A percentile compares a stretch with the other conserved stretches of the same genome.
These are phyloP conservation scores for Lepidium sativum DNA, from an alignment of 345 rosid genomes.

Conservation along the genomic window DNA sequence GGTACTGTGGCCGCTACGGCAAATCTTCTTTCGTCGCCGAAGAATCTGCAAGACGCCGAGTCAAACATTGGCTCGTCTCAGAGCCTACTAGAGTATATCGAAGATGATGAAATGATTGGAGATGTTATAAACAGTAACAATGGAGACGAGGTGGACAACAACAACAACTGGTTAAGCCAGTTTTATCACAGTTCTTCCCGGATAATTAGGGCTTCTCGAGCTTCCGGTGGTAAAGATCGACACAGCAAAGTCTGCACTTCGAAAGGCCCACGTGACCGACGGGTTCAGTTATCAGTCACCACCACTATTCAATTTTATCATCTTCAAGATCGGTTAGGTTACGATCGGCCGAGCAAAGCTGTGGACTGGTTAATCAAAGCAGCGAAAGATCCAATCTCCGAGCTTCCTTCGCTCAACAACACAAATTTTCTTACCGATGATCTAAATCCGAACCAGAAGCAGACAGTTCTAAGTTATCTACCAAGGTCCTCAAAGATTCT, in stretches of 20 bases:
- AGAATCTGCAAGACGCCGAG: no score
- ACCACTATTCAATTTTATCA: constrained; percentile 95
- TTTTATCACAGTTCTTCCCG: constrained; percentile 74
- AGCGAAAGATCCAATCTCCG: constrained; percentile 69
- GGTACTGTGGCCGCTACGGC: no score
- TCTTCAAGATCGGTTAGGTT: constrained; percentile 87
- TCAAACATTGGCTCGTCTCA: no score
- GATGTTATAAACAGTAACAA: constrained; percentile 35
- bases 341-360: constrained; percentile 96
- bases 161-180: constrained; percentile 31
- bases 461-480: constrained; percentile 21
- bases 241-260: constrained; percentile 98
- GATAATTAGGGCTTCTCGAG: constrained; percentile 91
- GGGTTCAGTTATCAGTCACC: constrained; percentile 80
- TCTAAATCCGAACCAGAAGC: constrained; percentile 54
- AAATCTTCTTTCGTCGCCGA: no score
- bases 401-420: constrained; percentile 71
- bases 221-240: constrained; percentile 96
- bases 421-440: constrained; percentile 54
- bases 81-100: no score
- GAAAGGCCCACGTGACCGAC: constrained; percentile 76
- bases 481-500: neutral
- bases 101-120: constrained; percentile 48
- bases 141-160: constrained; percentile 19
- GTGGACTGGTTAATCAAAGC: constrained; percentile 96